A percentile compares a stretch with the other conserved stretches of the same genome.
phyloP scores from a whole-genome alignment of 257 asterid species.

The Solanum acaule region DNA sequence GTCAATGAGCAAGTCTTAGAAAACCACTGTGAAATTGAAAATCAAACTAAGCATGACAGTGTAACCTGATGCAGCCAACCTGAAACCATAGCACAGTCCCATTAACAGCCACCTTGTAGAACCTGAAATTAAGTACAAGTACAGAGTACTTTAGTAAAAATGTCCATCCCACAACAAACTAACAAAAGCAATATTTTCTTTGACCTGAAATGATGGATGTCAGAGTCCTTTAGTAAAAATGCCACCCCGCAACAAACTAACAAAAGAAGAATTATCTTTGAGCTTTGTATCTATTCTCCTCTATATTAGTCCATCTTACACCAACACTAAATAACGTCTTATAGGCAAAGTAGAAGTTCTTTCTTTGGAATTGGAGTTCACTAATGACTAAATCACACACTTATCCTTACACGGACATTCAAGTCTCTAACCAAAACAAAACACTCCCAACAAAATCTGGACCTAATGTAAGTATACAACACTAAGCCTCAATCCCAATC shows the following conservation, averaged over 20 bases:
- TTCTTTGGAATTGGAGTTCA: background rate
- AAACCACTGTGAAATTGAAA: background rate
- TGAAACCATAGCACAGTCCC: slow-evolving; percentile 91
- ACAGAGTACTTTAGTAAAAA: background rate
- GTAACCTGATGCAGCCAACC: slow-evolving; percentile 92
- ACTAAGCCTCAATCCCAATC: background rate
- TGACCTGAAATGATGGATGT: background rate
- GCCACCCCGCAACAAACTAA: background rate
- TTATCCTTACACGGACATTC: background rate
- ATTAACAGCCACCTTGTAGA: slow-evolving; percentile 81
- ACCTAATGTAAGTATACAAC: background rate
- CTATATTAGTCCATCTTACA: background rate
- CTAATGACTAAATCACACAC: background rate
- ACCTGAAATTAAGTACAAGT: slow-evolving; percentile 31
- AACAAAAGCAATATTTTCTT: background rate
- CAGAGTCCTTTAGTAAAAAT: background rate
- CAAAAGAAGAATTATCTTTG: background rate
- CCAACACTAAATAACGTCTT: background rate
- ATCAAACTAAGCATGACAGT: slow-evolving; percentile 10
- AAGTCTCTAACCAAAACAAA: background rate
- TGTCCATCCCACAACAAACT: background rate
- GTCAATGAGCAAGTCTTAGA: background rate
- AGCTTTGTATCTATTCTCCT: background rate
- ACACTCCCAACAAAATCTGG: background rate
- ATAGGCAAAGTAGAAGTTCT: background rate